Percentiles rank a stretch among this genome's conserved stretches.
These are phyloP conservation scores for Podila epigama DNA, from an alignment of 192 early-diverging fungal genomes.

Conservation along the genomic window DNA sequence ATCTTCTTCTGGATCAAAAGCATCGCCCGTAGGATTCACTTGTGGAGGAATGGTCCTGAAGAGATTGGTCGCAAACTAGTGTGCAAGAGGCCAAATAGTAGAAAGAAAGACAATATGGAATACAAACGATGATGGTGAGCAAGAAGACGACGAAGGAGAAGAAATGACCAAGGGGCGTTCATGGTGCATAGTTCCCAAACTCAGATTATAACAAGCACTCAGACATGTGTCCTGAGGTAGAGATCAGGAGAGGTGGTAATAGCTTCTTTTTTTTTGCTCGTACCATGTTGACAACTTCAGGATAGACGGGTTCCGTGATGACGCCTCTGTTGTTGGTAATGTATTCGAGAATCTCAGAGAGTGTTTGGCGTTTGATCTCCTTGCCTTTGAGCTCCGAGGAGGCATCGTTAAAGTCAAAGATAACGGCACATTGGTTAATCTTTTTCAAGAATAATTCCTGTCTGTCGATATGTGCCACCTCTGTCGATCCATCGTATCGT, in stretches of 20 bases:
- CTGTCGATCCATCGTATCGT: no score
- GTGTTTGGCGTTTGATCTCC: slow-evolving; percentile 92
- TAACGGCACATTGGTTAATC: slow-evolving; percentile 86
- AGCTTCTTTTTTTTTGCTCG: slow-evolving; percentile 3
- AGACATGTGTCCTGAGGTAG: background rate
- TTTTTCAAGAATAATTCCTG: slow-evolving; percentile 92
- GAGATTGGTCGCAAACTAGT: slow-evolving; percentile 89
- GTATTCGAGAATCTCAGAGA: slow-evolving; percentile 94
- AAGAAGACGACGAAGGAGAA: no score
- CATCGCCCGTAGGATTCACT: slow-evolving; percentile 93
- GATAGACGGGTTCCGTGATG: slow-evolving; percentile 89
- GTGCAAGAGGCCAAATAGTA: background rate
- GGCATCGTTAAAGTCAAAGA: slow-evolving; percentile 97
- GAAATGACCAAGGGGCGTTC: no score
- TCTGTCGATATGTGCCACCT: slow-evolving; percentile 81
- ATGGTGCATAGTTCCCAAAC: no score
- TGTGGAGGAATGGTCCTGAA: slow-evolving; percentile 97
- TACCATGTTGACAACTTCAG: slow-evolving; percentile 95
- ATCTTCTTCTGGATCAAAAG: slow-evolving; percentile 99
- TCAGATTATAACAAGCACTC: no score
- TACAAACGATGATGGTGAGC: no score
- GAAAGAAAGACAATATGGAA: no score
- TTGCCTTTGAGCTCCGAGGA: slow-evolving; percentile 91
- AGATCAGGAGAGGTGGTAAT: background rate
- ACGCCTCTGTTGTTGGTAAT: slow-evolving; percentile 89